Evolutionary conservation across 169 alveolate genomes (phyloP).

Genomic region (Plasmodium gallinaceum): DNA sequence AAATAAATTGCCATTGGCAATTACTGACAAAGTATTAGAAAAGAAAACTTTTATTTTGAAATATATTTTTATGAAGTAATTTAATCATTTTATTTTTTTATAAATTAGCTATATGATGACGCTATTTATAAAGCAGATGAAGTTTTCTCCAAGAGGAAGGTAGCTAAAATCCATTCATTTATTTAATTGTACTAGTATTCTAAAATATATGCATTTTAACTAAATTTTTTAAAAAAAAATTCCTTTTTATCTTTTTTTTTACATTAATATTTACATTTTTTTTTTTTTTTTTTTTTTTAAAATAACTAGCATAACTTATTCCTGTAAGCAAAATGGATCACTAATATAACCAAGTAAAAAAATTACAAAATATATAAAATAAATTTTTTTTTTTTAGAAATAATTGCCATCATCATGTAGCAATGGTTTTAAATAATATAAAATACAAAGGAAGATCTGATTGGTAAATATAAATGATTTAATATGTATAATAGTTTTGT

Average conservation of each 20-base stretch:
- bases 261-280: background rate
- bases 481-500: too few species aligned
- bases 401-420: constrained; percentile 63
- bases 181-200: background rate
- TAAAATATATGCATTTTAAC: background rate
- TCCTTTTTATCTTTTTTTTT: background rate
- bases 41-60: background rate
- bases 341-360: constrained; percentile 4
- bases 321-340: constrained; percentile 16
- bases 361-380: background rate
- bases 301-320: constrained; percentile 34
- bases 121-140: constrained; percentile 47
- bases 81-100: background rate
- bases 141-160: constrained; percentile 28
- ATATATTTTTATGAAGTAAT: too few species aligned
- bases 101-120: constrained; percentile 33
- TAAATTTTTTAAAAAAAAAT: background rate
- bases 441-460: constrained; percentile 49
- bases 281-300: background rate
- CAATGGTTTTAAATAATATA: constrained; percentile 44
- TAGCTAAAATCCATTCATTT: background rate
- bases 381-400: constrained; percentile 5
- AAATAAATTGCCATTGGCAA: constrained; percentile 41
- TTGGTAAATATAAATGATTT: constrained; percentile 10
- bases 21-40: constrained; percentile 38